Percentiles rank a stretch among this genome's conserved stretches.
Evolutionary conservation across 345 rosid genomes (phyloP).

Genomic region (Citrus inodora): DNA sequence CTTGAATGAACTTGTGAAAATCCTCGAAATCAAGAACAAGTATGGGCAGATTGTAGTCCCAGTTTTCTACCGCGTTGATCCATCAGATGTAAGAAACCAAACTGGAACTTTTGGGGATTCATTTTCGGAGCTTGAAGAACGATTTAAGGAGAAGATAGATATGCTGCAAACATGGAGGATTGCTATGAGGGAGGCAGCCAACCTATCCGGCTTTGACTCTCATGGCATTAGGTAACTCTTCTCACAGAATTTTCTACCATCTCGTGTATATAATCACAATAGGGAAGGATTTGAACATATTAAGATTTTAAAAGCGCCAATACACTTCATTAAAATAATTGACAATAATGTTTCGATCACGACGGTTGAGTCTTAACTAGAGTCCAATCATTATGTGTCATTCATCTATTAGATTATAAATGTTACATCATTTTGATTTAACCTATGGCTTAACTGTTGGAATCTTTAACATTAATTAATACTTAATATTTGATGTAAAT

Average conservation of each 20-base stretch:
- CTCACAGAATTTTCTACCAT: not conserved
- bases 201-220: not conserved
- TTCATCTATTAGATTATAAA: no score
- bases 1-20: conserved; percentile 1
- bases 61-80: not conserved
- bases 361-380: no score
- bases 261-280: no score
- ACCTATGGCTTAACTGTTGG: no score
- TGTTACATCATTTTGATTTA: no score
- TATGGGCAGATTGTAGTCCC: not conserved
- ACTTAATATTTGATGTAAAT: no score
- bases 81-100: not conserved
- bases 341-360: no score
- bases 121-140: not conserved
- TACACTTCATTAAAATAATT: no score
- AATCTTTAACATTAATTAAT: no score
- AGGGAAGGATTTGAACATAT: no score
- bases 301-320: no score
- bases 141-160: not conserved
- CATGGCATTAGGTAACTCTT: not conserved
- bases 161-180: not conserved
- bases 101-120: not conserved
- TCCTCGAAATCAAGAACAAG: not conserved
- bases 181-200: not conserved
- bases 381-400: no score